Percentiles rank a stretch among this genome's conserved stretches.
phyloP scores from a whole-genome alignment of 352 stramenopile genomes.

The Achlya hypogyna region DNA sequence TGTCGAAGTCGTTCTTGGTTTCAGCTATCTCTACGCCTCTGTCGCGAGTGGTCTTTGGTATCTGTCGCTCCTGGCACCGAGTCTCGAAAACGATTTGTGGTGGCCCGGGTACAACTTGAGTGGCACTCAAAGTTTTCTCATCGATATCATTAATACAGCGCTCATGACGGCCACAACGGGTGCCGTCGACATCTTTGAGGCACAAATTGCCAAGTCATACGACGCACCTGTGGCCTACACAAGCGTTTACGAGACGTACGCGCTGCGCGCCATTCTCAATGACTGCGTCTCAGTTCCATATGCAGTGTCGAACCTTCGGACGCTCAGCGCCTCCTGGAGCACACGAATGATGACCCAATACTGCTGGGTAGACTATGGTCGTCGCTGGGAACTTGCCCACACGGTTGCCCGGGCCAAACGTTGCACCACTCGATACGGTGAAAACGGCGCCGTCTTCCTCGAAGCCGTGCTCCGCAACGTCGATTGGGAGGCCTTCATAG shows the following conservation, averaged over 20 bases:
- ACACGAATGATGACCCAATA: background rate
- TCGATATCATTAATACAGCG: background rate
- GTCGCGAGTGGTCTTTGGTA: background rate
- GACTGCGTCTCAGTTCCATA: background rate
- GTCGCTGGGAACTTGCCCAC: background rate
- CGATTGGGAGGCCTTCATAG: background rate
- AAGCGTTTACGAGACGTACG: background rate
- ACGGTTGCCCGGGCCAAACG: background rate
- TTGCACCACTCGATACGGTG: background rate
- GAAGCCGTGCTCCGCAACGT: background rate
- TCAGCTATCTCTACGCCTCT: background rate
- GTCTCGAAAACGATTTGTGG: conserved; percentile 3
- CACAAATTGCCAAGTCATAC: background rate
- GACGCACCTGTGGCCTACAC: background rate
- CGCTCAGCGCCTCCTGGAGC: background rate
- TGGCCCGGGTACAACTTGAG: conserved; percentile 1
- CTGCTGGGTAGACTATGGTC: background rate
- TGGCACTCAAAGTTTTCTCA: background rate
- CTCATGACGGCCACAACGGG: background rate
- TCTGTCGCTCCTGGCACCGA: background rate
- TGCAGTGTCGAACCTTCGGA: background rate
- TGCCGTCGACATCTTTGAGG: background rate
- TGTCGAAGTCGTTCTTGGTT: background rate
- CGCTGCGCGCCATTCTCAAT: background rate
- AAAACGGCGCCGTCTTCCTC: background rate